Base-by-base conservation (phyloP, 2,329 filamentous ascomycete genomes). In the Clarireedia hainanense region DNA sequence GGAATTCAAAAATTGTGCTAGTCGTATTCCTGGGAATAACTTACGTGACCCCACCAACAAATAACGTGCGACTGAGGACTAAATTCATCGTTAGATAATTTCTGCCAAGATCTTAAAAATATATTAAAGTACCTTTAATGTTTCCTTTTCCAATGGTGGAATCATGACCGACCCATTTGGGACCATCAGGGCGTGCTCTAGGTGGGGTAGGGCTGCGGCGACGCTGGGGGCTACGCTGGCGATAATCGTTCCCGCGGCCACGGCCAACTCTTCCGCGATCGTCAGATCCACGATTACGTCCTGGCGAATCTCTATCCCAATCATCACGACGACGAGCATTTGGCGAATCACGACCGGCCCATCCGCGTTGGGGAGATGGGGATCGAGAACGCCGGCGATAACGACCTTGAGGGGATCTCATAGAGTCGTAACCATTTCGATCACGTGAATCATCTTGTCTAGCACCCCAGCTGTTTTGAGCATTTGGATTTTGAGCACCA, bases 41-140 rank as follows among this genome's bases (percentile, higher is more conserved):
- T 81, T 79, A 89, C 79, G 86, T 95, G 61, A 96, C 94, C 68
- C 94, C 94, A 61, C 94, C 94, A 65, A 99, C 91, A 70, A 99
- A 99, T 12, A 99, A 80, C 14, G 94, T 99, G 66, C 94, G 85
- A 72, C 92, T 97, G 57, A 95, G 77, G 27, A 99, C 94, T 78
- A 64, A 57, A 58, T 30, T 20, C 36, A 46, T 43, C 49, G 60
- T 67, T 62, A 64, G 66, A 56, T 55, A n/a, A 40, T 5, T 36
- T 30, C 15, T n/a, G 34, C 27, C 43, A 54, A 10, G 15, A 42
- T 27, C 42, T 56, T 50, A 42, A 12, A 36, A 50, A 55, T 34
- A 42, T 57, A 56, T 46, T 36, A 50, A 47, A 61, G 23, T 40
- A 81, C 79, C 79, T 74, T 91, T 94, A 73, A 99, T 96, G 65